Evolutionary conservation across 2,329 filamentous ascomycete species (phyloP).

Genomic region (Colletotrichum horii): DNA sequence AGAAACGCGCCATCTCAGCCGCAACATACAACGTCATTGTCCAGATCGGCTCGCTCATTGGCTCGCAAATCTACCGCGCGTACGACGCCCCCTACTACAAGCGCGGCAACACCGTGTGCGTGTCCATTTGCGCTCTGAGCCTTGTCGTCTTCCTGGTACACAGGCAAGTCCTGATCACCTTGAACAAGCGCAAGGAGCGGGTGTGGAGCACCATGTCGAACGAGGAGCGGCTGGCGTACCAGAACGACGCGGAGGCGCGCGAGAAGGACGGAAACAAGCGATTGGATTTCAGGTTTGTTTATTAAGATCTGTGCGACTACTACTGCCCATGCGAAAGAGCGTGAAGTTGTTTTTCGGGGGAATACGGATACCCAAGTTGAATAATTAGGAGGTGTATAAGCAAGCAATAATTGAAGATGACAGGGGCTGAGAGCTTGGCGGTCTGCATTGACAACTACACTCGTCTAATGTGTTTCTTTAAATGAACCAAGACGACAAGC

Average conservation of each 20-base stretch:
- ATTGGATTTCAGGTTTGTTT: conserved; percentile 26
- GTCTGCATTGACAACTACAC: background rate
- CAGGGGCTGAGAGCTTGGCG: background rate
- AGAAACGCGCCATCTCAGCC: conserved; percentile 52
- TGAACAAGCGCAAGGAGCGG: conserved; percentile 40
- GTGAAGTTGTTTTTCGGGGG: background rate
- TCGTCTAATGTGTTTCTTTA: background rate
- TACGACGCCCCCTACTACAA: conserved; percentile 63
- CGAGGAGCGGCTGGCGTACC: conserved; percentile 39
- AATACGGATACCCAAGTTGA: background rate
- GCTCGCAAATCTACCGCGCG: conserved; percentile 53
- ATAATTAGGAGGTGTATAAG: background rate
- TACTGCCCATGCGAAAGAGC: background rate
- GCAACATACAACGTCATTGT: conserved; percentile 57
- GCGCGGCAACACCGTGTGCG: conserved; percentile 60
- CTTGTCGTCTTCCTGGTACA: conserved; percentile 55
- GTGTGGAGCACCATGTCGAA: conserved; percentile 42
- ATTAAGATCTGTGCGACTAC: background rate
- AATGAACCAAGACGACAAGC: background rate
- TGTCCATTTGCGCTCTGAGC: conserved; percentile 55
- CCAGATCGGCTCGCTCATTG: conserved; percentile 48
- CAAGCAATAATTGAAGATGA: background rate
- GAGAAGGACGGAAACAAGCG: conserved; percentile 51
- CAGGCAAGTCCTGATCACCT: conserved; percentile 44
- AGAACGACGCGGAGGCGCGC: conserved; percentile 46